Percentiles rank a stretch among this genome's conserved stretches.
Evolutionary conservation across 768 basidiomycete genomes (phyloP).

Genomic region (Rubroboletus satanas): DNA sequence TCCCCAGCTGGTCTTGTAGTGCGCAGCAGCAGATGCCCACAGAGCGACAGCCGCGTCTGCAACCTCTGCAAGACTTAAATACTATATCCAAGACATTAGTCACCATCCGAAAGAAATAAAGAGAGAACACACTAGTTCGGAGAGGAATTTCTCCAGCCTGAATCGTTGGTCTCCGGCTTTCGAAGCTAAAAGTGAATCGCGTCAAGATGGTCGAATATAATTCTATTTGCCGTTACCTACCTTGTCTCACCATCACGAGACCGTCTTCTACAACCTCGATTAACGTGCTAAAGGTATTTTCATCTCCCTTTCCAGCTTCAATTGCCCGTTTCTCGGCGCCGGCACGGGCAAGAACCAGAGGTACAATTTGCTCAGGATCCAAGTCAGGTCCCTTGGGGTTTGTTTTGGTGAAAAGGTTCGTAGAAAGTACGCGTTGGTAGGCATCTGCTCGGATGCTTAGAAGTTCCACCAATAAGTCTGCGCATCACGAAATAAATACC

Average conservation of each 20-base stretch:
- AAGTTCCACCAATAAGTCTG: background rate
- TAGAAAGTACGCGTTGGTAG: constrained; percentile 53
- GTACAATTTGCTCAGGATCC: constrained; percentile 65
- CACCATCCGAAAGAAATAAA: background rate
- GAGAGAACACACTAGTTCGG: constrained; percentile 57
- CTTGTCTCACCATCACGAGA: constrained; percentile 55
- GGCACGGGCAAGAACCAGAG: constrained; percentile 59
- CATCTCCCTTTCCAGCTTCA: constrained; percentile 47
- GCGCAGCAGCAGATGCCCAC: constrained; percentile 64
- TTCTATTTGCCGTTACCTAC: constrained; percentile 31
- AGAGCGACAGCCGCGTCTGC: constrained; percentile 54
- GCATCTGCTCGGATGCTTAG: constrained; percentile 40
- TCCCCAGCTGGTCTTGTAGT: constrained; percentile 67
- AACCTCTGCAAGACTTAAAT: constrained; percentile 40
- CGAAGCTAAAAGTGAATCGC: constrained; percentile 40
- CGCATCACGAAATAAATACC: constrained; percentile 12
- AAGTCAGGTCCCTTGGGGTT: constrained; percentile 17
- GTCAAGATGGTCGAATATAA: background rate
- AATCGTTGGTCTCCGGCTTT: constrained; percentile 70
- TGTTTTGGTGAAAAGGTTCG: constrained; percentile 45
- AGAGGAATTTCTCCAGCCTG: constrained; percentile 80
- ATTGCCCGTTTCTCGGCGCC: constrained; percentile 58
- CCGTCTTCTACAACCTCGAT: constrained; percentile 61
- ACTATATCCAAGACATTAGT: constrained; percentile 34
- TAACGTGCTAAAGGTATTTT: constrained; percentile 48